These are phyloP conservation scores for Cylindrotheca closterium DNA, from an alignment of 108 stramenopile species.

Conservation along the genomic window DNA sequence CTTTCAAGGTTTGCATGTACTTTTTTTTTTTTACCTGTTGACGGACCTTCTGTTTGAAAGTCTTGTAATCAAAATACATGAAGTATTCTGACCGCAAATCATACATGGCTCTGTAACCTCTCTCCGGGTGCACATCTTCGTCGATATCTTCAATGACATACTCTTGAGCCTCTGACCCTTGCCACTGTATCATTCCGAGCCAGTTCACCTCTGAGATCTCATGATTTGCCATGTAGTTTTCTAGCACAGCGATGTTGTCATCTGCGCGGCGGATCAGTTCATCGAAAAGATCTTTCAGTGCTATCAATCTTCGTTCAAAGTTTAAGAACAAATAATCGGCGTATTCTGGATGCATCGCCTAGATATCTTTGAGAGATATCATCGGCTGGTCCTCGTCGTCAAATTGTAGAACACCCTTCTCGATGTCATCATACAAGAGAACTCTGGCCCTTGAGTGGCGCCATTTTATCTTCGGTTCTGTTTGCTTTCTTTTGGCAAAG, in stretches of 20 bases:
- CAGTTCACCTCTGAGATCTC: background rate
- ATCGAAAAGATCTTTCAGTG: background rate
- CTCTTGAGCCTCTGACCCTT: conserved; percentile 12
- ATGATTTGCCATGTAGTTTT: conserved; percentile 2
- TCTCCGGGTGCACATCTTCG: background rate
- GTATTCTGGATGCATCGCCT: conserved; percentile 8
- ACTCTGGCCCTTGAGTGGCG: background rate
- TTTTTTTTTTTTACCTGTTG: conserved; percentile 13
- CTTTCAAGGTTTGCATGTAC: conserved; percentile 14
- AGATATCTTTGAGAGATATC: conserved; percentile 7
- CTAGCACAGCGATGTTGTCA: background rate
- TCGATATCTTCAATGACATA: conserved; percentile 1
- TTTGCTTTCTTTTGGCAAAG: background rate
- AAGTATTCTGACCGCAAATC: conserved; percentile 9
- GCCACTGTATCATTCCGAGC: conserved; percentile 16
- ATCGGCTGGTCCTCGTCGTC: background rate
- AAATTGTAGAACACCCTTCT: background rate
- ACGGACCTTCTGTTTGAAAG: conserved; percentile 3
- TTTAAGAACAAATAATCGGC: background rate
- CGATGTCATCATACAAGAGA: conserved; percentile 3
- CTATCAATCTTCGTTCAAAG: conserved; percentile 3
- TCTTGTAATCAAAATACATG: background rate
- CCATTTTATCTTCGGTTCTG: conserved; percentile 13
- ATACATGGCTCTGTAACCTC: background rate
- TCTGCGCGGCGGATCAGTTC: background rate